Conservation (phyloP, 306 rosid species). For the Gastrolobium villosum region DNA sequence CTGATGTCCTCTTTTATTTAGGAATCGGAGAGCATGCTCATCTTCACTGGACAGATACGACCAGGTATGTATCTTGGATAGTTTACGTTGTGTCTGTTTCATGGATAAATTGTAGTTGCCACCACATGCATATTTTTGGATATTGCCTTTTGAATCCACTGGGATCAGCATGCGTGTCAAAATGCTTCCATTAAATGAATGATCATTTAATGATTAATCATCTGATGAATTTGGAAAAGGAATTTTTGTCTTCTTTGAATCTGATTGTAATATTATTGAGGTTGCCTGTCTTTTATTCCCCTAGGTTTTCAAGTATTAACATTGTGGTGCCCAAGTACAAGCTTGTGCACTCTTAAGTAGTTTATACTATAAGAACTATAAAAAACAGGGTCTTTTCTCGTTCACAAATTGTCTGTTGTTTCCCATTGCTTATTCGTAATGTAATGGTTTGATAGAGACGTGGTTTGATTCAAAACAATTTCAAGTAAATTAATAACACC, state of each 20-base stretch:
- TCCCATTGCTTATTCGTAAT: no score
- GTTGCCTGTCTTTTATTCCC: neutral
- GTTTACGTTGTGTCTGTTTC: constrained; percentile 5
- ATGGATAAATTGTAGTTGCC: neutral
- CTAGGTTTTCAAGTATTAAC: neutral
- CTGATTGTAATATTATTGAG: neutral
- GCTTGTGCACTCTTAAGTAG: constrained; percentile 1
- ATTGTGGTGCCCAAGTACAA: neutral
- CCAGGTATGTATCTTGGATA: constrained; percentile 61
- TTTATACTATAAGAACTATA: no score
- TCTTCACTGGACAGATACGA: constrained; percentile 90
- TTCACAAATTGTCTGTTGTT: no score
- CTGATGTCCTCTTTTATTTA: constrained; percentile 66
- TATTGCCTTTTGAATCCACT: neutral
- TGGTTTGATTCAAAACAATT: no score
- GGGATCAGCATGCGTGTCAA: neutral
- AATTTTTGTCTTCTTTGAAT: neutral
- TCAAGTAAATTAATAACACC: no score
- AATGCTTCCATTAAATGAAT: neutral
- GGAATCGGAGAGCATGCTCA: constrained; percentile 81
- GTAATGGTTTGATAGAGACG: no score
- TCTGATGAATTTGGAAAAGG: neutral
- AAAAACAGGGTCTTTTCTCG: no score
- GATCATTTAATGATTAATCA: constrained; percentile 2
- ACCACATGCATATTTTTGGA: neutral